phyloP scores from a whole-genome alignment of 2,329 filamentous ascomycete genomes.

The Trichoderma sp. region DNA sequence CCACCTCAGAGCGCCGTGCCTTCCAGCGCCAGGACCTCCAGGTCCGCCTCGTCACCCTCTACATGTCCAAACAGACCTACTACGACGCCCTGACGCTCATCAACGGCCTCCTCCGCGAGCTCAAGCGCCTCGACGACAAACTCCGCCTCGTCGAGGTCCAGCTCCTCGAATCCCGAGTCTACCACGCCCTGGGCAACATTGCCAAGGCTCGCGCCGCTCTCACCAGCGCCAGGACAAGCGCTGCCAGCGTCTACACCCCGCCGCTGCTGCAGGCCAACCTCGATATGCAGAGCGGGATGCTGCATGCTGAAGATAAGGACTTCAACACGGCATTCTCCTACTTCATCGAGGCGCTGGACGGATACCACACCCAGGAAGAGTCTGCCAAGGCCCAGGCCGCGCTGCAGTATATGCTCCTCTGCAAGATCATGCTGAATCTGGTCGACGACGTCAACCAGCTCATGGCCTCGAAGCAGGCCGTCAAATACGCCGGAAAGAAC shows the following conservation, averaged over 20 bases:
- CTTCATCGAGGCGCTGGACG: conserved; percentile 98
- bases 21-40: conserved; percentile 98
- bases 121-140: conserved; percentile 98
- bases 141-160: conserved; percentile 97
- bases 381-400: conserved; percentile 88
- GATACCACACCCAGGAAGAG: conserved; percentile 93
- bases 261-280: conserved; percentile 92
- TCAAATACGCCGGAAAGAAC: conserved; percentile 93
- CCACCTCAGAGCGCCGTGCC: conserved; percentile 86
- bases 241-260: conserved; percentile 95
- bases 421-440: conserved; percentile 99
- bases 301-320: conserved; percentile 97
- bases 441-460: conserved; percentile 94
- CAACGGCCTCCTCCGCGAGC: conserved; percentile 91
- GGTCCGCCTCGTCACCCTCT: conserved; percentile 87
- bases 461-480: conserved; percentile 93
- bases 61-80: conserved; percentile 97
- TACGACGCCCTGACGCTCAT: conserved; percentile 96
- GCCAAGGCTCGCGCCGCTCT: conserved; percentile 93
- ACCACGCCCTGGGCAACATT: conserved; percentile 95
- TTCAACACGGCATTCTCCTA: conserved; percentile 99
- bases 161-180: conserved; percentile 93
- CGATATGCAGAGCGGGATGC: conserved; percentile 99
- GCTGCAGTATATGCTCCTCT: conserved; percentile 98
- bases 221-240: conserved; percentile 90